These are phyloP conservation scores for Thielaviopsis musarum DNA, from an alignment of 2,329 filamentous ascomycete genomes.

Conservation along the genomic window DNA sequence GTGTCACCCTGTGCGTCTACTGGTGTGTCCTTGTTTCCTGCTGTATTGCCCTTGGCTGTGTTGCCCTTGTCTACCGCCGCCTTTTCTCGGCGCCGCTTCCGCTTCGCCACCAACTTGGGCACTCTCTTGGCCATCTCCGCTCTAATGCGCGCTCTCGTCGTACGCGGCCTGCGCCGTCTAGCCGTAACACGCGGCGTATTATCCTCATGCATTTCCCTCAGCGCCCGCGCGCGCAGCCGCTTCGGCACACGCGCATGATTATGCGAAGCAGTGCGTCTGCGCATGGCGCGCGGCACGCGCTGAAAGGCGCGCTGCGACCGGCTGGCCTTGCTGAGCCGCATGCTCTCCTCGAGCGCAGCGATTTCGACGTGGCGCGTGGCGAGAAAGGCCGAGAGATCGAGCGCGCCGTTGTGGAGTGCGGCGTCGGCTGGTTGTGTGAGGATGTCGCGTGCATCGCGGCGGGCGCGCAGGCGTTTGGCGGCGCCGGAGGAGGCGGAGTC, in stretches of 20 bases:
- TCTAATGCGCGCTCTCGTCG: constrained; percentile 43
- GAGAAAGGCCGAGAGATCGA: constrained; percentile 74
- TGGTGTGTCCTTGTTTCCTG: not conserved
- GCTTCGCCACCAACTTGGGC: constrained; percentile 42
- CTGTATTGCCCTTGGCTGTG: constrained; percentile 8
- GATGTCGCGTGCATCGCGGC: constrained; percentile 31
- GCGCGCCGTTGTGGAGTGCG: constrained; percentile 51
- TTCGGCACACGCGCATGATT: constrained; percentile 83
- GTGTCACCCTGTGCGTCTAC: constrained; percentile 1
- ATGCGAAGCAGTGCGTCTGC: constrained; percentile 81
- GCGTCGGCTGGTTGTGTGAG: constrained; percentile 32
- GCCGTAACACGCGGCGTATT: constrained; percentile 70
- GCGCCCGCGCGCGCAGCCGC: constrained; percentile 52
- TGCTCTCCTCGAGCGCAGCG: constrained; percentile 63
- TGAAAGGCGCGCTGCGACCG: constrained; percentile 67
- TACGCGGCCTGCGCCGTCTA: constrained; percentile 43
- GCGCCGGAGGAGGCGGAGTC: constrained; percentile 2
- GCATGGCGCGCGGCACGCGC: constrained; percentile 67
- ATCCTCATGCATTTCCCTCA: constrained; percentile 64
- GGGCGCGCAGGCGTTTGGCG: constrained; percentile 27
- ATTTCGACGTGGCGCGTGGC: constrained; percentile 82
- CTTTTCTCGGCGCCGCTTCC: constrained; percentile 25
- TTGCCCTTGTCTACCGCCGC: constrained; percentile 18
- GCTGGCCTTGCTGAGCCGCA: constrained; percentile 51
- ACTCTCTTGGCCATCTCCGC: constrained; percentile 61